Percentiles rank a stretch among this genome's conserved stretches.
These are phyloP conservation scores for Neonectria coccinea DNA, from an alignment of 2,329 filamentous ascomycete species.

Conservation along the genomic window DNA sequence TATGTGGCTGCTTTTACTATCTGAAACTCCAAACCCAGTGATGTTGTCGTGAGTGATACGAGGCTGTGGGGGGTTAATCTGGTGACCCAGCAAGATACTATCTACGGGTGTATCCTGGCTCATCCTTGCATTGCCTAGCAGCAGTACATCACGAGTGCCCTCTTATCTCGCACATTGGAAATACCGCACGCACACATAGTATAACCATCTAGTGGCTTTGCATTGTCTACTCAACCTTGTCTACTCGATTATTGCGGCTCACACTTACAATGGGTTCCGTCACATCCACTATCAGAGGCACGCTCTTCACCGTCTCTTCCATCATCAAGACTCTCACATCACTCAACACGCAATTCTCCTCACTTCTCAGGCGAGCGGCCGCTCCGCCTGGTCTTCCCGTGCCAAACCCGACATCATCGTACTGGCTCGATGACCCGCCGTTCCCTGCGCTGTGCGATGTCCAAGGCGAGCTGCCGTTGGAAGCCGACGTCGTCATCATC, in stretches of 20 bases:
- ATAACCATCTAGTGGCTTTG: neutral
- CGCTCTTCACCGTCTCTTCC: constrained; percentile 38
- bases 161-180: neutral
- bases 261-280: constrained; percentile 49
- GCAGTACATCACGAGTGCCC: neutral
- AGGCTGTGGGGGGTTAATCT: neutral
- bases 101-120: neutral
- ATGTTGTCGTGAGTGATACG: neutral
- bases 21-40: neutral
- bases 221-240: neutral
- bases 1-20: neutral
- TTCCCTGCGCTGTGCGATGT: constrained; percentile 55
- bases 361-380: constrained; percentile 47
- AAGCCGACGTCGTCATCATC: constrained; percentile 63
- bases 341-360: constrained; percentile 45
- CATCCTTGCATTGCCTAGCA: neutral
- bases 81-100: too few relatives aligned
- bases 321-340: constrained; percentile 43
- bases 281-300: constrained; percentile 46
- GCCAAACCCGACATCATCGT: constrained; percentile 56
- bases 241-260: neutral
- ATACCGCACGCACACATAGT: neutral
- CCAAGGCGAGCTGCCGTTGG: constrained; percentile 49
- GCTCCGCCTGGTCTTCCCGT: constrained; percentile 56
- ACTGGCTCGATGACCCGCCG: constrained; percentile 60